These are phyloP conservation scores for Termitomyces sp. DNA, from an alignment of 768 basidiomycete genomes.

Conservation along the genomic window DNA sequence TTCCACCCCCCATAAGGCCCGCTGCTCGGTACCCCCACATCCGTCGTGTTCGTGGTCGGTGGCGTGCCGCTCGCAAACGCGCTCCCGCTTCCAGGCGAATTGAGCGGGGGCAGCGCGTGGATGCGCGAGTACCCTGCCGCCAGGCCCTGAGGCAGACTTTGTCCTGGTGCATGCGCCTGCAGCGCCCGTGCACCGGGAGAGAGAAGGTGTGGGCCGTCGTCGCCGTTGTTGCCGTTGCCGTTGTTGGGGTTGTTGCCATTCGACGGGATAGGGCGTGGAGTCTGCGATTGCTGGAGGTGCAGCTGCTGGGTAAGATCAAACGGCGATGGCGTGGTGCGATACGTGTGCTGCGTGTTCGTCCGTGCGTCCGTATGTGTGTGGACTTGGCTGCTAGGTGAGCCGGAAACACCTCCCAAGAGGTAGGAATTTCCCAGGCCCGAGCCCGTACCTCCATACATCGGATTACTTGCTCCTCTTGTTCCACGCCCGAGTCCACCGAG, in stretches of 20 bases:
- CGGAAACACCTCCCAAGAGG: slow-evolving; percentile 19
- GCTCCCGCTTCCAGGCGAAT: slow-evolving; percentile 31
- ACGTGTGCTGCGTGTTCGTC: slow-evolving; percentile 36
- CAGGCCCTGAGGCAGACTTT: slow-evolving; percentile 88
- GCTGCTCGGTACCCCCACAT: slow-evolving; percentile 20
- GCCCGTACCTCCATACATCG: slow-evolving; percentile 19
- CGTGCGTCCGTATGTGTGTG: slow-evolving; percentile 40
- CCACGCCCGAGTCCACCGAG: slow-evolving; percentile 30
- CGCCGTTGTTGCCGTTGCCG: slow-evolving; percentile 3
- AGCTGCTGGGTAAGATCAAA: slow-evolving; percentile 43
- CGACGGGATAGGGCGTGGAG: slow-evolving; percentile 30
- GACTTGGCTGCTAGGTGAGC: slow-evolving; percentile 31
- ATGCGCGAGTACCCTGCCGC: slow-evolving; percentile 90
- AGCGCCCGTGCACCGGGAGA: slow-evolving; percentile 79
- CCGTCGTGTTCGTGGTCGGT: slow-evolving; percentile 4
- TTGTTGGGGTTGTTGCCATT: slow-evolving; percentile 10
- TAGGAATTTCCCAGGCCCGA: not conserved
- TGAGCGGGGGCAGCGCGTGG: slow-evolving; percentile 61
- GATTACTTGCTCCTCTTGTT: slow-evolving; percentile 31
- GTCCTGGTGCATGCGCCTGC: slow-evolving; percentile 86
- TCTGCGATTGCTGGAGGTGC: slow-evolving; percentile 29
- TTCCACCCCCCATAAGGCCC: slow-evolving; percentile 30
- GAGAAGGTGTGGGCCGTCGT: slow-evolving; percentile 33
- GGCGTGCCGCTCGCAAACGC: slow-evolving; percentile 20
- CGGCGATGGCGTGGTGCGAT: slow-evolving; percentile 41